phyloP scores from a whole-genome alignment of 179 eudicot genomes.

The Drosera spatulata region DNA sequence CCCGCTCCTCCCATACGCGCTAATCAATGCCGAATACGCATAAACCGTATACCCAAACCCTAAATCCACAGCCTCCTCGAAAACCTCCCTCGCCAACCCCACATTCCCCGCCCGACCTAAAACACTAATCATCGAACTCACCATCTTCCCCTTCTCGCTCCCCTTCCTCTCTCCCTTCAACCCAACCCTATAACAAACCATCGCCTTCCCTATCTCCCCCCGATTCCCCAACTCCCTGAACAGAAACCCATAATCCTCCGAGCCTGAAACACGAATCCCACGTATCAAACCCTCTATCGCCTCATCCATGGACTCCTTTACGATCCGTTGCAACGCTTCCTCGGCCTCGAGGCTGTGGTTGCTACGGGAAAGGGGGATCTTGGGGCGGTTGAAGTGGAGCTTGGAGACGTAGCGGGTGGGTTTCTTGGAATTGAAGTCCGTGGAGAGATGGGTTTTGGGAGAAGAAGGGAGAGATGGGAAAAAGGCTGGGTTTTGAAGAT shows the following conservation, averaged over 20 bases:
- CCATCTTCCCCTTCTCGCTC: constrained; percentile 67
- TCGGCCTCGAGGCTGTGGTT: constrained; percentile 61
- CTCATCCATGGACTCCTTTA: constrained; percentile 14
- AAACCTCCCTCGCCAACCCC: constrained; percentile 55
- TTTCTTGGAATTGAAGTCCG: constrained; percentile 72
- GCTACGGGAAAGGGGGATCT: constrained; percentile 22
- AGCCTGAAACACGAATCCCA: constrained; percentile 40
- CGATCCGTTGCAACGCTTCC: constrained; percentile 30
- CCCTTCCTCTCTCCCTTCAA: constrained; percentile 36
- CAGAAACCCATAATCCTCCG: constrained; percentile 69
- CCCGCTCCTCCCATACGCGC: constrained; percentile 85
- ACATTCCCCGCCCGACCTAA: constrained; percentile 86
- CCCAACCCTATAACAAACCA: constrained; percentile 61
- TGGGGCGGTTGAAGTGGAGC: constrained; percentile 71
- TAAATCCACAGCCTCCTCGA: constrained; percentile 53
- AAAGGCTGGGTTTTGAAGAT: constrained; percentile 19
- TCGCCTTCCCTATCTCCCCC: constrained; percentile 46
- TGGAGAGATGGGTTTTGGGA: constrained; percentile 41
- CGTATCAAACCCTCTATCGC: constrained; percentile 25
- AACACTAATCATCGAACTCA: constrained; percentile 84
- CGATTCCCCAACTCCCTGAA: constrained; percentile 74
- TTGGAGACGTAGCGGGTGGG: constrained; percentile 87
- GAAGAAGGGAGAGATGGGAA: constrained; percentile 24
- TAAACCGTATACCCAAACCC: constrained; percentile 90
- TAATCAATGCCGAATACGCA: constrained; percentile 77